Base-by-base conservation (phyloP, 805 yeast genomes). In the Sugiyamaella lignohabitans region DNA sequence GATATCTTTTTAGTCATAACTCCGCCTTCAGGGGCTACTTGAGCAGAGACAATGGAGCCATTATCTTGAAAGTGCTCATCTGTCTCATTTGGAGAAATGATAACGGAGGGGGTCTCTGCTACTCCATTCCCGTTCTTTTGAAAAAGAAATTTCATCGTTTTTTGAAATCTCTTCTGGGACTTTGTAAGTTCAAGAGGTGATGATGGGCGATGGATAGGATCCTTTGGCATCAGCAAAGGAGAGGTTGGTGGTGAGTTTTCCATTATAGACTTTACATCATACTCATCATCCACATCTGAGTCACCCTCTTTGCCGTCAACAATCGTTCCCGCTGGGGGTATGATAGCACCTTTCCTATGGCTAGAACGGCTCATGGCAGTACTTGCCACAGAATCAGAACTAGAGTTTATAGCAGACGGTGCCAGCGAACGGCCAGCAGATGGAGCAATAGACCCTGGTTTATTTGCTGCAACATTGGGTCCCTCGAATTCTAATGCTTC, bases 101-200 rank as follows among this genome's bases (percentile, higher is more conserved):
- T 27, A 27, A 14, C 11, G 20, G 23, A 32, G 22, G 4, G 46
- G 27, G 36, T 23, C 38, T 11, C n/a, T 16, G 8, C 17, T 10
- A 8, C 38, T 29, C n/a, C n/a, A n/a, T n/a, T n/a, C n/a, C n/a
- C n/a, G 17, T 16, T 17, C 11, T 30, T 27, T 40, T 46, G 49
- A 29, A 47, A 43, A 11, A 47, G 27, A 24, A 38, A 43, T 36
- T 50, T 49, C 46, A 53, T 42, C 8, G 52, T 50, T 37, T 50
- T 52, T 22, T 47, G 42, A 41, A 53, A 40, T 14, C 52, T 46
- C 30, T 40, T 44, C 35, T 47, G 49, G 11, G 51, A 29, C 23
- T 34, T 40, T 5, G 51, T 17, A 10, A 5, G 17, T 24, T 49
- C 48, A 5, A 32, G 11, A 11, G 44, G 43, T 5, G 47, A 27